Base-by-base conservation (phyloP, 352 stramenopile species). In the Globisporangium barbulae region DNA sequence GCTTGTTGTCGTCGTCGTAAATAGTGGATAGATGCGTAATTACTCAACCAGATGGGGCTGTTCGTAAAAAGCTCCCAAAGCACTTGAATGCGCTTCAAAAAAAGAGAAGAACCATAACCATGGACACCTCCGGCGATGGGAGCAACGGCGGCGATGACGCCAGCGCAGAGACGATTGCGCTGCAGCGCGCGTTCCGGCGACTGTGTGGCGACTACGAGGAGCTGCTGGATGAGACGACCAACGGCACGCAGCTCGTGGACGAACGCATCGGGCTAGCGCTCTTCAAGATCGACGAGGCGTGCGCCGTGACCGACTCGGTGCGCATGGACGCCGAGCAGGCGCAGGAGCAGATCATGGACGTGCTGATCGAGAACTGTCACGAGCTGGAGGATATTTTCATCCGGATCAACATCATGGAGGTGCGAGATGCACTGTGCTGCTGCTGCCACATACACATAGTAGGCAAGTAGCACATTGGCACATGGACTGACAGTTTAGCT, bases 211-310 rank as follows among this genome's bases (percentile, higher is more conserved):
- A 87, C 48, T 92, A 92, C 67, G 83, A 89, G 41, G 85, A 93
- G 57, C 59, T 89, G 5, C 64, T 86, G 53, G 85, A 93, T 53
- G 85, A 92, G 49, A 67, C 75, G 0, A 64, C 72, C 28, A 79
- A 90, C 60, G 31, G 71, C 17, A 83, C 81, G 22, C 78, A 88
- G 54, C 73, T 75, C 0, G 71, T 79, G 41, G 79, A 92, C 58
- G 85, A 93, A 68, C 80, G 81, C 45, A 76, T 91, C n/a, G 85
- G 83, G 0, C 69, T 93, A 31, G 82, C 83, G 42, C 72, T 92
- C 13, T 93, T 92, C 65, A 93, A 92, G 72, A 89, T 92, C 57
- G 85, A 93, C 63, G 82, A 93, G 65, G 81, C 81, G 3, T 85
- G 70, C 22, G 77, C 73, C 3, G 76, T 73, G 19, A 62, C 80